A percentile compares a stretch with the other conserved stretches of the same genome.
These are phyloP conservation scores for Talaromyces rugulosus DNA, from an alignment of 2,329 filamentous ascomycete species.

Conservation along the genomic window DNA sequence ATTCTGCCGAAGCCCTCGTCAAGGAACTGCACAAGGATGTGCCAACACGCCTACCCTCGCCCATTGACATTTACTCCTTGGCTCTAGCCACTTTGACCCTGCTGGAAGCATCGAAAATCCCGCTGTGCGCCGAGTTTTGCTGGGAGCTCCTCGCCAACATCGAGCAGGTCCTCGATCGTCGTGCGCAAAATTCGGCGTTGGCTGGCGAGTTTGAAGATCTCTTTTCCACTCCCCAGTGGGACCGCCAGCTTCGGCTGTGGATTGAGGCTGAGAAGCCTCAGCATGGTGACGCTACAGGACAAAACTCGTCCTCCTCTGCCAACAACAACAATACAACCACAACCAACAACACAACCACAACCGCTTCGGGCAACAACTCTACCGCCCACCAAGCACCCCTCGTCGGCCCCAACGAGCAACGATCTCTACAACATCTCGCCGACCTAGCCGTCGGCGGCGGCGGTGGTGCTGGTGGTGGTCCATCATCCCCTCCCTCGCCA, in stretches of 20 bases:
- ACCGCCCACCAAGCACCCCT: slow-evolving; percentile 23
- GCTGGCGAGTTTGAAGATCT: slow-evolving; percentile 34
- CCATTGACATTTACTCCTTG: slow-evolving; percentile 39
- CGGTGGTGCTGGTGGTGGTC: slow-evolving; percentile 20
- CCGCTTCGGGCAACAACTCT: background rate
- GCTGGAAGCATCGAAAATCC: slow-evolving; percentile 38
- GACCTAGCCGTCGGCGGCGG: slow-evolving; percentile 40
- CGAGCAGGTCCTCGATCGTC: slow-evolving; percentile 45
- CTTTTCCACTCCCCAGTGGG: slow-evolving; percentile 37
- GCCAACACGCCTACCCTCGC: slow-evolving; percentile 27
- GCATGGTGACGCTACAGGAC: slow-evolving; percentile 15
- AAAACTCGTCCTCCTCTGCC: background rate
- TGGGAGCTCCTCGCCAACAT: slow-evolving; percentile 47
- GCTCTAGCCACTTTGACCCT: slow-evolving; percentile 39
- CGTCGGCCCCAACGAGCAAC: slow-evolving; percentile 40
- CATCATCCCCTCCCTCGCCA: background rate
- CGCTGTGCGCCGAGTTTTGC: slow-evolving; percentile 34
- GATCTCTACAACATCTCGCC: slow-evolving; percentile 41
- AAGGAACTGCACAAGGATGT: slow-evolving; percentile 36
- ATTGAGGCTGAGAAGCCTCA: slow-evolving; percentile 33
- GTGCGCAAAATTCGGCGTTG: slow-evolving; percentile 30
- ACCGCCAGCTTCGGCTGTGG: slow-evolving; percentile 36
- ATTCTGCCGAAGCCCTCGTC: slow-evolving; percentile 36
- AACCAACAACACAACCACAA: background rate
- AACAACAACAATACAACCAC: slow-evolving; percentile 4